These are phyloP conservation scores for Epithemia pelagica DNA, from an alignment of 108 stramenopile genomes.

Conservation along the genomic window DNA sequence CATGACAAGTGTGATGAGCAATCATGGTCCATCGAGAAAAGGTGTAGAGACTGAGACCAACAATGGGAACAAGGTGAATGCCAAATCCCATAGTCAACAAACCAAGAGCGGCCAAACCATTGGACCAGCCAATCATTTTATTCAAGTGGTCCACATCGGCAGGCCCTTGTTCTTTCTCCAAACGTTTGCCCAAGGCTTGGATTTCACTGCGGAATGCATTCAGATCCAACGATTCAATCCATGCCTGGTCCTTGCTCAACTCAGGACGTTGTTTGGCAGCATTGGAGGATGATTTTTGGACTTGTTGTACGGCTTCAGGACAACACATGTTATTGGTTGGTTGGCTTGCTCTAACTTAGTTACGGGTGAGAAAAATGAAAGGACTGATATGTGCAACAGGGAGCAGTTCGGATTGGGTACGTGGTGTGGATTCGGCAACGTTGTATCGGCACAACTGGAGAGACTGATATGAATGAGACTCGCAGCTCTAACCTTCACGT, in stretches of 20 bases:
- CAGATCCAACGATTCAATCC: constrained; percentile 75
- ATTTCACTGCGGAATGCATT: constrained; percentile 75
- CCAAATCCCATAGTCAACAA: constrained; percentile 40
- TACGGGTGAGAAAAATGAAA: no score
- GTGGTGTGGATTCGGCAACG: no score
- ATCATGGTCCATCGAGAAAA: constrained; percentile 72
- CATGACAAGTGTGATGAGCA: constrained; percentile 72
- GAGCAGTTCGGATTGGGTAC: no score
- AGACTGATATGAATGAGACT: no score
- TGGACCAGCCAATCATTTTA: constrained; percentile 84
- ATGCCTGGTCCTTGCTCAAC: constrained; percentile 48
- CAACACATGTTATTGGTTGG: no score
- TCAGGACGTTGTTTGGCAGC: no score
- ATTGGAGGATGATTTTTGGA: no score
- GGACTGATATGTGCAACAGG: no score
- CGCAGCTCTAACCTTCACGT: no score
- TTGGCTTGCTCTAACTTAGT: no score
- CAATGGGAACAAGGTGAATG: constrained; percentile 50
- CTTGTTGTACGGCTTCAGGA: no score
- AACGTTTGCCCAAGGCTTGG: constrained; percentile 64
- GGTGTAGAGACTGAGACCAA: constrained; percentile 45
- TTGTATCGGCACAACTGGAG: no score
- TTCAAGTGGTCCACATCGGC: constrained; percentile 84
- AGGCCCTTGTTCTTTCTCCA: constrained; percentile 57
- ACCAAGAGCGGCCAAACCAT: constrained; percentile 66